phyloP scores from a whole-genome alignment of 2,329 filamentous ascomycete species.

The Xylariaceae sp. region DNA sequence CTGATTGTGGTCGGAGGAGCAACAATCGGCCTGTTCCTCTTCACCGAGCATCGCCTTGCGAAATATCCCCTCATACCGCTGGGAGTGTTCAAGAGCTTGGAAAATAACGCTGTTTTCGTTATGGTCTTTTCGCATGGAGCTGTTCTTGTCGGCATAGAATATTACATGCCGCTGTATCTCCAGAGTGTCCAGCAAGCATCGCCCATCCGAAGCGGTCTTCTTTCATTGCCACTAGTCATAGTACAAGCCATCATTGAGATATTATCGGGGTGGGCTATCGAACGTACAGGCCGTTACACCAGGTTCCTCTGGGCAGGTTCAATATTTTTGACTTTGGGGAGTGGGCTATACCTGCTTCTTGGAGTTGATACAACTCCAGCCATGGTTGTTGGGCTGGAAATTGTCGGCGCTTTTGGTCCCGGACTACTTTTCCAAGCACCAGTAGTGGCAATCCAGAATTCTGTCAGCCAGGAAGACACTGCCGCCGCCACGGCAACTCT shows the following conservation, averaged over 20 bases:
- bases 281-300: constrained; percentile 62
- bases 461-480: constrained; percentile 57
- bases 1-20: constrained; percentile 69
- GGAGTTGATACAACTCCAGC: constrained; percentile 49
- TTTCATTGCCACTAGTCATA: constrained; percentile 66
- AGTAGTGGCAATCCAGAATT: constrained; percentile 62
- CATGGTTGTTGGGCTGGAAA: constrained; percentile 57
- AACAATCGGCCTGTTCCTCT: constrained; percentile 59
- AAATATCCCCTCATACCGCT: constrained; percentile 74
- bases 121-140: constrained; percentile 70
- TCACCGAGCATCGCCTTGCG: constrained; percentile 69
- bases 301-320: constrained; percentile 57
- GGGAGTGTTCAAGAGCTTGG: constrained; percentile 61
- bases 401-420: constrained; percentile 58
- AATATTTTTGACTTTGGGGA: constrained; percentile 57
- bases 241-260: constrained; percentile 61
- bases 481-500: constrained; percentile 64
- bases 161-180: constrained; percentile 80
- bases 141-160: constrained; percentile 71
- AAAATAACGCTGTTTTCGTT: constrained; percentile 61
- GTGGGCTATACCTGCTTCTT: constrained; percentile 60
- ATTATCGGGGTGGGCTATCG: constrained; percentile 50
- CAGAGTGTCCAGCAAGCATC: constrained; percentile 60
- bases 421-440: constrained; percentile 67
- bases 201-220: constrained; percentile 63